A percentile compares a stretch with the other conserved stretches of the same genome.
phyloP scores from a whole-genome alignment of 2,329 filamentous ascomycete species.

The Trichoderma sp. region DNA sequence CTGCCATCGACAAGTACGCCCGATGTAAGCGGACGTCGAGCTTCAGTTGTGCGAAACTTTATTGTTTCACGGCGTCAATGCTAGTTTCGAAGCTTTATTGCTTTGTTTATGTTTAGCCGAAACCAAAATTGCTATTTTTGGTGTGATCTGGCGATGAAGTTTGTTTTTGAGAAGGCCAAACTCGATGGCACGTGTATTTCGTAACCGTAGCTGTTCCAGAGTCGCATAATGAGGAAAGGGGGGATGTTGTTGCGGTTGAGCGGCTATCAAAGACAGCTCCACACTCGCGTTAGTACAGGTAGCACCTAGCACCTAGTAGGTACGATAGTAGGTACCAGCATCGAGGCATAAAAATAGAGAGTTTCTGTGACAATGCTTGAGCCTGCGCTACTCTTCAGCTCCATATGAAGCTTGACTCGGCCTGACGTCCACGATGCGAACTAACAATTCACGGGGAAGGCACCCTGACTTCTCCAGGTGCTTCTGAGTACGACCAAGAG shows the following conservation, averaged over 20 bases:
- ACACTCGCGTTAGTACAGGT: not conserved
- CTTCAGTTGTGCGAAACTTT: conserved; percentile 7
- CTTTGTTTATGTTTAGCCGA: conserved; percentile 21
- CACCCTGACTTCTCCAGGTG: not conserved
- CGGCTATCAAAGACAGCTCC: not conserved
- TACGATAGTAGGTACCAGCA: not conserved
- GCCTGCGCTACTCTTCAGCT: not conserved
- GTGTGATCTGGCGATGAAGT: not conserved
- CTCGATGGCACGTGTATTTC: not conserved
- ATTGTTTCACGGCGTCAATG: conserved; percentile 18
- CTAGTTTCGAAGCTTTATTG: conserved; percentile 11
- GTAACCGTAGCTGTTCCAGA: conserved; percentile 10
- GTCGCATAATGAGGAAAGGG: not conserved
- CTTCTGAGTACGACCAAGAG: conserved; percentile 7
- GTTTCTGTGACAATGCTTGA: not conserved
- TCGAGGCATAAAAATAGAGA: conserved; percentile 1
- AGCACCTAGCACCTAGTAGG: too few species aligned
- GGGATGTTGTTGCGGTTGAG: not conserved
- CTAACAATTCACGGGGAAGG: not conserved
- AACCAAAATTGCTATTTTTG: conserved; percentile 12
- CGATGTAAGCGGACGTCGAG: not conserved
- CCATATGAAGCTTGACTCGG: not conserved
- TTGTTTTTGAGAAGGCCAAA: conserved; percentile 2
- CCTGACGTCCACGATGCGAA: not conserved
- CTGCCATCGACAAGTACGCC: not conserved